Evolutionary conservation across 164 flowering plant genomes (phyloP), one percentile per base, ranked within the genome.

Genomic region (Umbilicus rupestris): DNA sequence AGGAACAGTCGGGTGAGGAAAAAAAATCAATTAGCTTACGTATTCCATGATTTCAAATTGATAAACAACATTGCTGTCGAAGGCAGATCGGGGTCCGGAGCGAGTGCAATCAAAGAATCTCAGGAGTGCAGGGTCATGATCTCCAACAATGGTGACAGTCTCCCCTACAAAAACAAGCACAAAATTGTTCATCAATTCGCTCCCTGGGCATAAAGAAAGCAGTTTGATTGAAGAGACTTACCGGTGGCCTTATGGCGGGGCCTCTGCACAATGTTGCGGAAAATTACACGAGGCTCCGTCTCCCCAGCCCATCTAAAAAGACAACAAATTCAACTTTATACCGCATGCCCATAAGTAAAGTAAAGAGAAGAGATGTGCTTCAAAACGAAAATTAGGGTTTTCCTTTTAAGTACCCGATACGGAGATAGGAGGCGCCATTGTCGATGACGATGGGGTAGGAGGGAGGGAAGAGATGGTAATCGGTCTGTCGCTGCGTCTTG

Each of bases 11-110:
- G 42, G 30, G 22, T 3, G 15, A 29, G 35, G 5, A 46, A 37
- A 67, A 8, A 28, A 24, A 24, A 35, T 14, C 16, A 44, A 39
- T 5, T 24, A 46, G 50, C 96, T 81, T 81, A 95, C 99, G 78
- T 88, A 89, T 89, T 95, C 99, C 99, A 95, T 95, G 20, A 82
- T 84, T 77, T 95, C 97, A 77, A 91, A 95, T 69, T 95, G 99
- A 78, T 77, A 92, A 71, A 91, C 99, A 74, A 95, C 97, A 73
- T 91, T 80, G 77, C 77, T 74, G 63, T 95, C 99, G 75, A 95
- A 95, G 19, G 99, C 90, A 1, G 97, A 94, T 20, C 99, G 97
- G 44, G 88, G 87, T 39, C 89, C 83, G 0, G 99, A 83, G 60
- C 99, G 88, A 4, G 97, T 89, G 80, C 96, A 91, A 45, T 95